Evolutionary conservation across 306 rosid genomes (phyloP).

Genomic region (Astragalus membranaceus): DNA sequence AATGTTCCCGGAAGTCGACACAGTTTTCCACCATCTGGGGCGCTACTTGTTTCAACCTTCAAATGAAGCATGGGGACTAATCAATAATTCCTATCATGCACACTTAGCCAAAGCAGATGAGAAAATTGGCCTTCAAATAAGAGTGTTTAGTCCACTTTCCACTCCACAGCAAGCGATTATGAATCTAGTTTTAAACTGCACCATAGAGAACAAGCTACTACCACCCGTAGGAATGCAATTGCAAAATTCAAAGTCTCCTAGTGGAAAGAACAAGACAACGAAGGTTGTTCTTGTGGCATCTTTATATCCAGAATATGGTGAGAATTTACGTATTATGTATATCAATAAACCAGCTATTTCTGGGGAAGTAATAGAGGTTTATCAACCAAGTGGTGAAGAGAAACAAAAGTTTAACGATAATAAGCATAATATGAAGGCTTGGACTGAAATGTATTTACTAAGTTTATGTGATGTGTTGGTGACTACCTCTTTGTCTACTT

Average conservation of each 20-base stretch:
- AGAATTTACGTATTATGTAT: conserved; percentile 36
- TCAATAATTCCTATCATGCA: conserved; percentile 18
- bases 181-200: conserved; percentile 40
- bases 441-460: conserved; percentile 36
- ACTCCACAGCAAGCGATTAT: conserved; percentile 32
- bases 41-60: conserved; percentile 23
- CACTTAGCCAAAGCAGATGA: conserved; percentile 18
- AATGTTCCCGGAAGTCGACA: conserved; percentile 17
- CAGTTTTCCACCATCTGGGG: conserved; percentile 16
- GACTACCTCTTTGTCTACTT: conserved; percentile 54
- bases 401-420: conserved; percentile 43
- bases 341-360: conserved; percentile 31
- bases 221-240: conserved; percentile 18
- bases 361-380: conserved; percentile 25
- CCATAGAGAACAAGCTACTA: conserved; percentile 24
- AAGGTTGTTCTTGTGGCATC: conserved; percentile 51
- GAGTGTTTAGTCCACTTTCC: conserved; percentile 2
- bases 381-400: conserved; percentile 35
- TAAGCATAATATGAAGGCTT: conserved; percentile 49
- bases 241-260: background rate
- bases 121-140: conserved; percentile 21
- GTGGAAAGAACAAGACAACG: background rate
- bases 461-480: conserved; percentile 30
- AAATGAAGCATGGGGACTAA: conserved; percentile 31
- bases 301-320: conserved; percentile 31